Evolutionary conservation across 257 asterid species (phyloP).

Genomic region (Salvia rosmarinus): DNA sequence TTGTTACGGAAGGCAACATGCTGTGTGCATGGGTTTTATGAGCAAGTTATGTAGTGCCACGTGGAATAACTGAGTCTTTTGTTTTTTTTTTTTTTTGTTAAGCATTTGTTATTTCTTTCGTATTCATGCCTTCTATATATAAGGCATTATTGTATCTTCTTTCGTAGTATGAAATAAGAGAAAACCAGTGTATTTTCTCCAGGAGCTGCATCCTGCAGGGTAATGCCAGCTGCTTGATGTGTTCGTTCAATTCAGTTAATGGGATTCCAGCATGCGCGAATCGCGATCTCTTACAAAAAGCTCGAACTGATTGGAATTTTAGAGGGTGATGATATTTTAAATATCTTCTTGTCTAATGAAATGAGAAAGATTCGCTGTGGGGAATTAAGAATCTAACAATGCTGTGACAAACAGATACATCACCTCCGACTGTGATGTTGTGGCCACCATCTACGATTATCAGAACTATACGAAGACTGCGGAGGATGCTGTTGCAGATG

Average conservation of each 20-base stretch:
- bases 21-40: too few species aligned
- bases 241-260: slow-evolving; percentile 80
- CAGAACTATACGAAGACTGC: slow-evolving; percentile 66
- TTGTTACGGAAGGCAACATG: too few species aligned
- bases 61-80: too few species aligned
- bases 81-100: too few species aligned
- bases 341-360: slow-evolving; percentile 25
- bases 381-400: slow-evolving; percentile 5
- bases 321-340: slow-evolving; percentile 59
- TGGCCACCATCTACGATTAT: slow-evolving; percentile 76
- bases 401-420: slow-evolving; percentile 61
- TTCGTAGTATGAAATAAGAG: too few species aligned
- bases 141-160: too few species aligned
- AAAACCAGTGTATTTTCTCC: too few species aligned
- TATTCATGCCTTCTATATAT: too few species aligned
- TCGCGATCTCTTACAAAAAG: slow-evolving; percentile 67
- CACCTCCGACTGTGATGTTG: slow-evolving; percentile 94
- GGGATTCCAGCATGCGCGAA: slow-evolving; percentile 92
- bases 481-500: slow-evolving; percentile 87
- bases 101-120: too few species aligned
- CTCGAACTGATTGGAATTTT: slow-evolving; percentile 80
- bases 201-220: slow-evolving; percentile 77
- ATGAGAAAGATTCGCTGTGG: neutral
- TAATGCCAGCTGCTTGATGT: slow-evolving; percentile 93
- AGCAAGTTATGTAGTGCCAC: too few species aligned